phyloP scores from a whole-genome alignment of 2,329 filamentous ascomycete species.

The Penicillium oxalicum region DNA sequence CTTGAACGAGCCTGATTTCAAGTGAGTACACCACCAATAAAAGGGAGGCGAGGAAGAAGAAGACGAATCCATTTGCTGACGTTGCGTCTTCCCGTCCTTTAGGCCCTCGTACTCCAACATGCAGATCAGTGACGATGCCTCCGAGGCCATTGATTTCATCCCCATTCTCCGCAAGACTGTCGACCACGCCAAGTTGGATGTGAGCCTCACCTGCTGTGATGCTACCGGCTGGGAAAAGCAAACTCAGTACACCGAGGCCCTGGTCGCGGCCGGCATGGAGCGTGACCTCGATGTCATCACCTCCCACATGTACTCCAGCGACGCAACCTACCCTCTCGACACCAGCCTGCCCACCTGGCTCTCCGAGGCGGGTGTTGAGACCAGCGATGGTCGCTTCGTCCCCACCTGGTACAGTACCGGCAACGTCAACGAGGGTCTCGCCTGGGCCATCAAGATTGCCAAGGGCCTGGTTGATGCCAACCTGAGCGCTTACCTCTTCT shows the following conservation, averaged over 20 bases:
- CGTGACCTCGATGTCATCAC: not conserved
- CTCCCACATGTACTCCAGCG: not conserved
- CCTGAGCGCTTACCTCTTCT: not conserved
- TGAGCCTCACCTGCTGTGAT: conserved; percentile 2
- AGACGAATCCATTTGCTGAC: not conserved
- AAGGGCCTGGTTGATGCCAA: not conserved
- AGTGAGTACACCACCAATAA: not conserved
- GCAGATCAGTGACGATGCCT: not conserved
- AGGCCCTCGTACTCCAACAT: not conserved
- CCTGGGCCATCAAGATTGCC: not conserved
- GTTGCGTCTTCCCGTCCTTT: not conserved
- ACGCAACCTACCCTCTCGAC: not conserved
- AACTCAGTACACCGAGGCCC: not conserved
- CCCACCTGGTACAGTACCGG: not conserved
- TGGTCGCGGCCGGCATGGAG: not conserved
- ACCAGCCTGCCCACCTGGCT: not conserved
- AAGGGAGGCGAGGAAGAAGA: not conserved
- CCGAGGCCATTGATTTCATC: not conserved
- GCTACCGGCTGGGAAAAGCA: conserved; percentile 1
- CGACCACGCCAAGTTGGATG: not conserved
- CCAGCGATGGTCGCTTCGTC: not conserved
- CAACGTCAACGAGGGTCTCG: not conserved
- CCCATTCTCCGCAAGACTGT: not conserved
- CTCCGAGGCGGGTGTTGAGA: not conserved
- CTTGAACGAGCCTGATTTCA: conserved; percentile 43